These are phyloP conservation scores for maize (Zea mays) DNA, from an alignment of 176 grass and related monocot species.

Conservation along the genomic window DNA sequence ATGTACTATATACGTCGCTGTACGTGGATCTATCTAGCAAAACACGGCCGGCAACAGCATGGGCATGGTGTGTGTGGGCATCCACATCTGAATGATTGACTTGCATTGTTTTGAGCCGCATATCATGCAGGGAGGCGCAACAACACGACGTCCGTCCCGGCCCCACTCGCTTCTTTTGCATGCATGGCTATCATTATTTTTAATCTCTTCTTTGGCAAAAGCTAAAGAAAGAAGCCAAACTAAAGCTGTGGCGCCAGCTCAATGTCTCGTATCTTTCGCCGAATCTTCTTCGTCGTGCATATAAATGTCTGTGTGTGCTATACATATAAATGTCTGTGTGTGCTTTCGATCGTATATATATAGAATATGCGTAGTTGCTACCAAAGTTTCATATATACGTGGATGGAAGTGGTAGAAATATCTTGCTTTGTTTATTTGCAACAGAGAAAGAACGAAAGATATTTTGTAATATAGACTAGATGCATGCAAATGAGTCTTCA, in stretches of 20 bases:
- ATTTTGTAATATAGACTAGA: no score
- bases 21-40: not conserved
- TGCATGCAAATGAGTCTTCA: no score
- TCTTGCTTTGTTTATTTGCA: no score
- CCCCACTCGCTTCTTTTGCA: slow-evolving; percentile 11
- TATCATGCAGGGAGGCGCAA: not conserved
- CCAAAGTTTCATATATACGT: no score
- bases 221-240: not conserved
- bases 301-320: no score
- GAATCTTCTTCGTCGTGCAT: not conserved
- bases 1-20: not conserved
- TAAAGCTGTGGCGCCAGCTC: slow-evolving; percentile 45
- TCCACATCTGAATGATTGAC: not conserved
- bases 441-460: no score
- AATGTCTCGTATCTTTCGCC: slow-evolving; percentile 10
- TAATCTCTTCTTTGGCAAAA: slow-evolving; percentile 30
- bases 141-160: slow-evolving; percentile 19
- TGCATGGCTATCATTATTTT: not conserved
- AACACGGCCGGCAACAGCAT: slow-evolving; percentile 18
- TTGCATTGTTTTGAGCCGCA: slow-evolving; percentile 15
- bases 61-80: not conserved
- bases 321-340: not conserved
- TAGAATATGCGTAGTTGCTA: not conserved
- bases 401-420: no score
- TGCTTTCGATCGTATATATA: not conserved